A percentile compares a stretch with the other conserved stretches of the same genome.
Evolutionary conservation across 2,329 filamentous ascomycete species (phyloP).

Genomic region (Botrytis aclada): DNA sequence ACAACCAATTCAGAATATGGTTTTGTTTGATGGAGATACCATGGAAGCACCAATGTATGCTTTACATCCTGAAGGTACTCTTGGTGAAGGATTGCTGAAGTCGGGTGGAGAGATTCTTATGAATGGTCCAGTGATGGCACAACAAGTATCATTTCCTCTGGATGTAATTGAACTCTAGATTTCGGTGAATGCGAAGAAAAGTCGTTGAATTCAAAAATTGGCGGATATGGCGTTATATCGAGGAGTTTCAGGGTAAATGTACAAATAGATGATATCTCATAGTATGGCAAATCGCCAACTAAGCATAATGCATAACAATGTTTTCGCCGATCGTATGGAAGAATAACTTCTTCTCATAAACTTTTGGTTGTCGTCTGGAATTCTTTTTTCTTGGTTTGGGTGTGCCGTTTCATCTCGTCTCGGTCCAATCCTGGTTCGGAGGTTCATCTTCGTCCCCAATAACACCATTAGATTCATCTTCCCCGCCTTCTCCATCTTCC

Average conservation of each 20-base stretch:
- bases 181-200: background rate
- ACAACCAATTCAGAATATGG: constrained; percentile 93
- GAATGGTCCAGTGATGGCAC: constrained; percentile 20
- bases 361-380: too few relatives aligned
- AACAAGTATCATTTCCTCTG: constrained; percentile 26
- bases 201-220: background rate
- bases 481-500: background rate
- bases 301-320: background rate
- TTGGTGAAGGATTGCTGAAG: constrained; percentile 46
- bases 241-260: constrained; percentile 16
- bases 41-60: constrained; percentile 78
- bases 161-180: constrained; percentile 28
- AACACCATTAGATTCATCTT: background rate
- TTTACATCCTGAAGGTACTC: constrained; percentile 65
- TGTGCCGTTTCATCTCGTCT: constrained; percentile 2
- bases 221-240: constrained; percentile 20
- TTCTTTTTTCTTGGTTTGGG: background rate
- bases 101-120: constrained; percentile 19
- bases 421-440: constrained; percentile 1
- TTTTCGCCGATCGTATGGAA: background rate
- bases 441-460: background rate
- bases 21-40: constrained; percentile 83
- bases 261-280: constrained; percentile 15
- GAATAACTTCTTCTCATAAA: background rate
- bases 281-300: constrained; percentile 2